Evolutionary conservation across 139 green algal species (phyloP).

Genomic region (Chlamydomonas sp.): DNA sequence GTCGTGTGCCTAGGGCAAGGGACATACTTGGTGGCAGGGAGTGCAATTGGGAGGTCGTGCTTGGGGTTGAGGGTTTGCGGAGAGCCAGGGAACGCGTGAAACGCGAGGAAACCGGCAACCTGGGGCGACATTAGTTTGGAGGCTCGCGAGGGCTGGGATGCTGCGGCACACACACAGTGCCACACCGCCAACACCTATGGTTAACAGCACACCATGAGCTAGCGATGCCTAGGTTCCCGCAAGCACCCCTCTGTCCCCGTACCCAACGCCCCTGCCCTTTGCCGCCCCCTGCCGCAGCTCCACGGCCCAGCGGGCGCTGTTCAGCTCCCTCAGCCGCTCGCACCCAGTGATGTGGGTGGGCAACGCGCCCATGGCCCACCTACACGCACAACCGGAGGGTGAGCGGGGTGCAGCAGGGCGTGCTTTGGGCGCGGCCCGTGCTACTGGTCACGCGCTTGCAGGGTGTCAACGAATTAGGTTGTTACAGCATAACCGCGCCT

Average conservation of each 20-base stretch:
- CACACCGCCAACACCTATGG: too few species aligned
- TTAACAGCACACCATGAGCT: too few species aligned
- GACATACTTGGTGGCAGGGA: neutral
- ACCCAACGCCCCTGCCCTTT: neutral
- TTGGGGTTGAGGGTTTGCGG: neutral
- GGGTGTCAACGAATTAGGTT: too few species aligned
- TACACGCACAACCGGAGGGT: neutral
- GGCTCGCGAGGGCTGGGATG: too few species aligned
- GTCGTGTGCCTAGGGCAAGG: neutral
- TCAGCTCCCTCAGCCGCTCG: slow-evolving; percentile 7
- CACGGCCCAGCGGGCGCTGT: slow-evolving; percentile 44
- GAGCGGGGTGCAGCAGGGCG: neutral
- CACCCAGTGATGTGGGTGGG: slow-evolving; percentile 53
- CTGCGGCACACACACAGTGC: too few species aligned
- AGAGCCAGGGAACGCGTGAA: neutral
- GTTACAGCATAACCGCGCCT: too few species aligned
- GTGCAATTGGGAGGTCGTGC: neutral
- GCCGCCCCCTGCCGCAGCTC: slow-evolving; percentile 5
- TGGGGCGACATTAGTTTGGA: too few species aligned
- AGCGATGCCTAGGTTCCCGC: neutral
- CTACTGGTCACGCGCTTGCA: neutral
- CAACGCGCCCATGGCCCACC: slow-evolving; percentile 51
- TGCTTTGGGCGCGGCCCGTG: neutral
- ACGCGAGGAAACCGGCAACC: neutral
- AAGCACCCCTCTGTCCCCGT: neutral